Evolutionary conservation across 495 filamentous ascomycete genomes (phyloP), one percentile per base, ranked within the genome.

Genomic region (Chaetomidium leptoderma): DNA sequence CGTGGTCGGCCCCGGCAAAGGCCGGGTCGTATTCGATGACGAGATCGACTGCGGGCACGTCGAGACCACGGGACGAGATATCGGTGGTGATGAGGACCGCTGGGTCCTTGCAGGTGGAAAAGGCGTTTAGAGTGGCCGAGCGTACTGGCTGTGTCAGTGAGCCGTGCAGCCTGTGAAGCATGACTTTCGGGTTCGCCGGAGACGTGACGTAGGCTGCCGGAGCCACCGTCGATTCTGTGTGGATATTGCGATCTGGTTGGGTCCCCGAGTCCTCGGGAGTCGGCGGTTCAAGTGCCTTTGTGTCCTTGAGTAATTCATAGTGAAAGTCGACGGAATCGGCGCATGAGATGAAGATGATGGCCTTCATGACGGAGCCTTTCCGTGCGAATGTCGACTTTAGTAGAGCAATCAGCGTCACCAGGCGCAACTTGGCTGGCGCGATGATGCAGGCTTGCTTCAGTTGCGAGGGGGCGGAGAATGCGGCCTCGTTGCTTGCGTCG

Each of bases 291-390:
- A 30, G 32, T 7, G 59, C 23, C 6, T 66, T 49, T 13, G 81
- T 74, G 29, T 83, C 66, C n/a, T 74, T 85, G 60, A 98, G 85
- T n/a, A 96, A 72, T 47, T 95, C 87, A 64, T 91, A 97, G 67
- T 96, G 91, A 68, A 95, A 98, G 66, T 98, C 91, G 45, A 97
- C 93, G 10, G 88, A 92, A 65, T 98, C 95, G 16, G 93, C 92
- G 64, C 95, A 97, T 1, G 91, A 95, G 37, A 98, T 88, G 72
- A 98, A 98, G 49, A 97, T 82, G 59, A 97, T 96, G 4, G 87
- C 86, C 70, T 97, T 96, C 85, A 92, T 95, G 21, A 93, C 85
- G 2, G 90, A 88, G 0, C 90, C 91, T 70, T 86, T 86, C 14
- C 91, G 81, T 57, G 88, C 84, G 63, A 97, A 97, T 0, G 92